A percentile compares a stretch with the other conserved stretches of the same genome.
Conservation (phyloP, 345 rosid species). For the Eucalyptus curtisii region DNA sequence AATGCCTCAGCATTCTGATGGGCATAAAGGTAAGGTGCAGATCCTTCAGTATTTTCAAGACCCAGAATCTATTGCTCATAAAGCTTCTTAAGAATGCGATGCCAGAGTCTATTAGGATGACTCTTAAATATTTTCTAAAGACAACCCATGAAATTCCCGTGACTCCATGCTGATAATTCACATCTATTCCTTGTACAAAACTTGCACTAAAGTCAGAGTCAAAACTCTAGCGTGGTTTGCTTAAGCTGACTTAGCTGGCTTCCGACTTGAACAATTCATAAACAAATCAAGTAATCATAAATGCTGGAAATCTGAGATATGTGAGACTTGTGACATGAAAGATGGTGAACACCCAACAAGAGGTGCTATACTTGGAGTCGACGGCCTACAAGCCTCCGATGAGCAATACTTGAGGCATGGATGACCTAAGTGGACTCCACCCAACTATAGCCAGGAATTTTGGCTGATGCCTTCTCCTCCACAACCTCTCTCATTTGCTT, state of each 20-base stretch:
- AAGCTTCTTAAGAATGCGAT: background rate
- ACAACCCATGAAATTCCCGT: background rate
- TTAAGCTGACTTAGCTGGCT: background rate
- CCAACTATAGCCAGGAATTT: conserved; percentile 31
- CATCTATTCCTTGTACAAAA: background rate
- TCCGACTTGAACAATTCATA: background rate
- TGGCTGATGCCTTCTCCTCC: conserved; percentile 18
- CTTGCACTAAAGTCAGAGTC: background rate
- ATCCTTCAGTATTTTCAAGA: background rate
- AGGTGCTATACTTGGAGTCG: background rate
- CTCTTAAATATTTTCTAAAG: background rate
- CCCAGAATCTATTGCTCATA: background rate
- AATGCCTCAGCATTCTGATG: background rate
- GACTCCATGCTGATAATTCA: background rate
- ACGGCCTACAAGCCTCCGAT: background rate
- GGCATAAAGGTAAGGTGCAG: background rate
- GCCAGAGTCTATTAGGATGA: background rate
- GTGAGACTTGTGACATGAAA: background rate
- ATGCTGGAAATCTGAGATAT: background rate
- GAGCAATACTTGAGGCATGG: background rate
- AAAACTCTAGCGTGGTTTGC: background rate
- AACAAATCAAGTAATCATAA: background rate
- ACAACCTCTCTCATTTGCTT: conserved; percentile 14
- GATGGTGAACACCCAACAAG: background rate
- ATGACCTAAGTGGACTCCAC: background rate